Conservation (phyloP, 148 eudicot species). For the Rhododendron henanense region DNA sequence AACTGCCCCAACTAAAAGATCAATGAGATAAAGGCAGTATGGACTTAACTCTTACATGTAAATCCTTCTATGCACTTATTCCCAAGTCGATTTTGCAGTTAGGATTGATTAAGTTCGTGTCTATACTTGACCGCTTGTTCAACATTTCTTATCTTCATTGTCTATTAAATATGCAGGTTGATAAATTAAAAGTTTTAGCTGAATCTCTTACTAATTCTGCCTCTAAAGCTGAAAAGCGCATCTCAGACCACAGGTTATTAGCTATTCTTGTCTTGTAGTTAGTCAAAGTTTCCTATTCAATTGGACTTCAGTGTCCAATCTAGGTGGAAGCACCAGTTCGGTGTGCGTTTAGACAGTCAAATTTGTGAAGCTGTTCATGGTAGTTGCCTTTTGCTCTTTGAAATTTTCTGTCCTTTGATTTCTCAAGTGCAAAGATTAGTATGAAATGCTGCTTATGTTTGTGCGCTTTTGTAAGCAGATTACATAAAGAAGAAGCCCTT, state of each 20-base stretch:
- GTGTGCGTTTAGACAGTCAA: neutral
- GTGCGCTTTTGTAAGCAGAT: constrained; percentile 22
- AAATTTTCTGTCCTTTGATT: neutral
- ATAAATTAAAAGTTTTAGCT: constrained; percentile 40
- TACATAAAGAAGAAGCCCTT: constrained; percentile 41
- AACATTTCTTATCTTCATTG: neutral
- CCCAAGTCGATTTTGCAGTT: neutral
- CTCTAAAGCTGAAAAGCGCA: constrained; percentile 78
- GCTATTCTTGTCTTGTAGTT: neutral
- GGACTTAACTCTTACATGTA: neutral
- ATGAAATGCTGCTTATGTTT: constrained; percentile 3
- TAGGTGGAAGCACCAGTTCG: neutral
- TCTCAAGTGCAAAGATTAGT: neutral
- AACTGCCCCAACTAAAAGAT: neutral
- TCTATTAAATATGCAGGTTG: constrained; percentile 48
- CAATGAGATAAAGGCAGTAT: neutral
- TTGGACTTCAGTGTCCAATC: neutral
- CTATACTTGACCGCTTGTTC: neutral
- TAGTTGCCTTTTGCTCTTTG: neutral
- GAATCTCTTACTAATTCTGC: constrained; percentile 80
- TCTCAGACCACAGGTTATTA: constrained; percentile 71
- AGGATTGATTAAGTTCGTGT: neutral
- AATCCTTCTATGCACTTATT: neutral
- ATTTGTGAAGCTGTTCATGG: neutral
- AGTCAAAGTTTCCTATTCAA: neutral